Conservation (phyloP, 306 rosid genomes). For the Herpetospermum pedunculosum region DNA sequence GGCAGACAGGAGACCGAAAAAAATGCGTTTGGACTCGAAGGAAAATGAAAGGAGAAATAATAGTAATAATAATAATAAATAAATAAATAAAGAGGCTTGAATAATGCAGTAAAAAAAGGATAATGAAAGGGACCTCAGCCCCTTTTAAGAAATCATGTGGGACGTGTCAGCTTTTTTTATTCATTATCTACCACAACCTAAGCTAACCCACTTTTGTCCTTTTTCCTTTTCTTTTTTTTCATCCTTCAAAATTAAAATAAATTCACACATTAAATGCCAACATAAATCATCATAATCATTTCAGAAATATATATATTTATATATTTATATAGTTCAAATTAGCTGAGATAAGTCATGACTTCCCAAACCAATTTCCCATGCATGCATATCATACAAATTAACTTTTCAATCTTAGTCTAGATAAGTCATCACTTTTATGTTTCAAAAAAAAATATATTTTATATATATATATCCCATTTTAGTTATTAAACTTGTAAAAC, state of each 20-base stretch:
- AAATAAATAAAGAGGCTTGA: not conserved
- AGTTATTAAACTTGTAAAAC: no score
- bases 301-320: no score
- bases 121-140: not conserved
- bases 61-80: no score
- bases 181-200: not conserved
- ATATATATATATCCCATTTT: no score
- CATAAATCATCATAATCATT: no score
- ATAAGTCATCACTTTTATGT: no score
- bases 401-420: no score
- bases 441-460: no score
- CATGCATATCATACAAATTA: no score
- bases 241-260: not conserved
- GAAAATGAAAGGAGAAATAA: not conserved
- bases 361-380: no score
- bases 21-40: not conserved
- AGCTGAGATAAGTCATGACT: no score
- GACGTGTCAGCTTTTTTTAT: not conserved
- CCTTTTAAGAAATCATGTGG: not conserved
- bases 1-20: constrained; percentile 1
- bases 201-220: not conserved
- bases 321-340: no score
- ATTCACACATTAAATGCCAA: not conserved
- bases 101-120: not conserved
- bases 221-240: not conserved